Evolutionary conservation across 108 stramenopile species (phyloP).

Genomic region (Pseudonitzschia pungens): DNA sequence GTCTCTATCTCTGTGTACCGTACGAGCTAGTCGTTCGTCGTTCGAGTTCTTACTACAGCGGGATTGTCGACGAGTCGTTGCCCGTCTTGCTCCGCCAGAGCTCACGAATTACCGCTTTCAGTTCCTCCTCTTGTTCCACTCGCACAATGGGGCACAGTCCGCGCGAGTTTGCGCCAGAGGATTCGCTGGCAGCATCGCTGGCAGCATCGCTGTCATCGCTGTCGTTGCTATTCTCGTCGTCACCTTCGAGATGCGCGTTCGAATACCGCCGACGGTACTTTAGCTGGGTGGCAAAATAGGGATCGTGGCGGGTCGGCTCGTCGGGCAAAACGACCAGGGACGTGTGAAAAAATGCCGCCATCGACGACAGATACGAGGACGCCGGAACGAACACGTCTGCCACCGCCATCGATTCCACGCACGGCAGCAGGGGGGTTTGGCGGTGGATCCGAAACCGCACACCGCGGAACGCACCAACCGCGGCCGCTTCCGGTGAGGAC

Average conservation of each 20-base stretch:
- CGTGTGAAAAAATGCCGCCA: slow-evolving; percentile 3
- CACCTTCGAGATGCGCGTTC: neutral
- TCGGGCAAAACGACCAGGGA: slow-evolving; percentile 6
- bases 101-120: neutral
- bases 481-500: neutral
- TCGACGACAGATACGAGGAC: slow-evolving; percentile 5
- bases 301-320: neutral
- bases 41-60: too few relatives aligned
- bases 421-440: neutral
- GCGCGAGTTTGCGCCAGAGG: neutral
- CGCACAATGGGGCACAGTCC: neutral
- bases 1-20: too few relatives aligned
- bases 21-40: too few relatives aligned
- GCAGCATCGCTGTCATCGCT: neutral
- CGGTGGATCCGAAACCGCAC: neutral
- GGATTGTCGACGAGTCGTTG: too few relatives aligned
- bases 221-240: neutral
- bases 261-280: neutral
- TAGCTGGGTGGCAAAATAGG: slow-evolving; percentile 1
- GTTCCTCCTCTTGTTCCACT: neutral
- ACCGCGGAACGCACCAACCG: neutral
- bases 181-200: neutral
- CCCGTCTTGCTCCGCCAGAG: neutral
- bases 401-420: neutral
- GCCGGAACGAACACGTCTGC: slow-evolving; percentile 2